Evolutionary conservation across 108 stramenopile species (phyloP).

Genomic region (Cylindrotheca fusiformis): DNA sequence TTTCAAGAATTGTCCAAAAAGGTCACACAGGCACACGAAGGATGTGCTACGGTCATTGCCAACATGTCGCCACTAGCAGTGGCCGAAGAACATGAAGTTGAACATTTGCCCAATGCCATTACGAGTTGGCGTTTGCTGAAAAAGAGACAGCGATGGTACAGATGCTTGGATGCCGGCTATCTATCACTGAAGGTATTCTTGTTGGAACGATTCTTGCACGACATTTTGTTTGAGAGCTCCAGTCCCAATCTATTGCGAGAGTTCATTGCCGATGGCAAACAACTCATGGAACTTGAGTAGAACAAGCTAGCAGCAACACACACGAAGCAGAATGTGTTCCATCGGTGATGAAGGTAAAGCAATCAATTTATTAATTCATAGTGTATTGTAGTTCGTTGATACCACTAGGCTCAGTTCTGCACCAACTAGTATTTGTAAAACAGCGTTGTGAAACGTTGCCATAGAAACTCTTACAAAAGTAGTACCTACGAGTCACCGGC

Average conservation of each 20-base stretch:
- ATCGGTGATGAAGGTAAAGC: too few relatives aligned
- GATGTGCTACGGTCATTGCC: slow-evolving; percentile 72
- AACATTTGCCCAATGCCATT: slow-evolving; percentile 82
- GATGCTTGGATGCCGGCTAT: slow-evolving; percentile 92
- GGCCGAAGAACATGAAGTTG: slow-evolving; percentile 73
- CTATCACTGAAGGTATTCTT: slow-evolving; percentile 93
- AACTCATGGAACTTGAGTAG: too few relatives aligned
- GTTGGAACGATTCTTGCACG: slow-evolving; percentile 94
- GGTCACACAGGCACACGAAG: slow-evolving; percentile 71
- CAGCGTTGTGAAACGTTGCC: too few relatives aligned
- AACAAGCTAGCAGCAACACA: too few relatives aligned
- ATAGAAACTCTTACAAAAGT: too few relatives aligned
- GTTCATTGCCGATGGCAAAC: slow-evolving; percentile 50
- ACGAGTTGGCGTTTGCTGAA: slow-evolving; percentile 86
- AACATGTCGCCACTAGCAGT: slow-evolving; percentile 73
- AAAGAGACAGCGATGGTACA: slow-evolving; percentile 89
- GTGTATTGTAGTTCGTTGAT: too few relatives aligned
- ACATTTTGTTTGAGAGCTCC: slow-evolving; percentile 90
- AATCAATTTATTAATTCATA: too few relatives aligned
- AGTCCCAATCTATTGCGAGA: slow-evolving; percentile 72
- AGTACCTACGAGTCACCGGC: too few relatives aligned
- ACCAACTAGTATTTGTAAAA: too few relatives aligned
- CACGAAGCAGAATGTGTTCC: too few relatives aligned
- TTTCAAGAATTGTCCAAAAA: slow-evolving; percentile 74
- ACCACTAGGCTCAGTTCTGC: too few relatives aligned